Evolutionary conservation across 164 flowering plant species (phyloP), one percentile per base, ranked within the genome.

Genomic region (Akebia trifoliata): DNA sequence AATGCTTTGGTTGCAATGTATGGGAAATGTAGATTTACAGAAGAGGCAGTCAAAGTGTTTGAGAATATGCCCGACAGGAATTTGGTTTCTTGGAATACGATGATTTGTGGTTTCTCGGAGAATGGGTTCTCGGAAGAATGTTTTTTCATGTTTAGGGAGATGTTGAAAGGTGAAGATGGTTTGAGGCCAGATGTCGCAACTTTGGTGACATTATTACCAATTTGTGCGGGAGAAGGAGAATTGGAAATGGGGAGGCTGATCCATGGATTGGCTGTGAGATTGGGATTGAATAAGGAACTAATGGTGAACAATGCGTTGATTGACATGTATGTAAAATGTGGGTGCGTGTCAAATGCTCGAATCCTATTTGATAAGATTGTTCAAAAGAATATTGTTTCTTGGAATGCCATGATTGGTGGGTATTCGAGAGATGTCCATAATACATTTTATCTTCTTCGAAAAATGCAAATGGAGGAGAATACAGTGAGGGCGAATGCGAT

Each of bases 301-400:
- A 76, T 32, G 67, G 82, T 85, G 64, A 75, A 51, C 32, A 85
- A 82, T 72, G 74, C 84, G 1, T 57, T 82, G 68, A 59, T 80
- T 32, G 86, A 80, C 59, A 79, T 81, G 90, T 84, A 84, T 60
- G 60, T 69, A 40, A 84, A 84, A 69, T 78, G 84, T 61, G 84
- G 85, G 29, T 69, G 22, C 40, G 30, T 74, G 34, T 22, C 45
- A 8, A 69, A 76, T 39, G 85, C 84, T 2, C 50, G 34, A 26
- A 28, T 56, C 14, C 59, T 82, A 31, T 82, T 85, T 67, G 62
- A 62, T 18, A 75, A 35, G 50, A 72, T 34, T 17, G 59, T 35
- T 15, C 60, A 61, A 17, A 82, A 58, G 72, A 85, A 77, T 70
- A 74, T 73, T 3, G 85, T 82, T 57, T 73, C 82, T 53, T 84